Conservation (phyloP, 306 rosid species). For the Mucuna pruriens region DNA sequence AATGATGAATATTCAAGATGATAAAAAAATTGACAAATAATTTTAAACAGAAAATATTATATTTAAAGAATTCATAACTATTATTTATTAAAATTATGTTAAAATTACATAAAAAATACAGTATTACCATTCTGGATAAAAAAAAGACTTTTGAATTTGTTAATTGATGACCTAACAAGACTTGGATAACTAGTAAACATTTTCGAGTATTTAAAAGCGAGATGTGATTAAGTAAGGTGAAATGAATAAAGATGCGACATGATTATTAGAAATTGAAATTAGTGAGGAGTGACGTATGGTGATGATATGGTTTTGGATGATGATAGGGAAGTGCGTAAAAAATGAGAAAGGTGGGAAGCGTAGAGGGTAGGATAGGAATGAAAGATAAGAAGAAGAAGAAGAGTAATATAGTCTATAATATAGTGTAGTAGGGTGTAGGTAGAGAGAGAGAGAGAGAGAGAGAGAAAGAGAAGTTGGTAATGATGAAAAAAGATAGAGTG, state of each 20-base stretch:
- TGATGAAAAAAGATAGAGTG: constrained; percentile 18
- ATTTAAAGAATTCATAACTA: no score
- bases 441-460: neutral
- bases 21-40: no score
- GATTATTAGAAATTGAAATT: constrained; percentile 21
- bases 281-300: constrained; percentile 38
- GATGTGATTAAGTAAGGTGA: neutral
- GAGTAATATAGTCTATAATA: neutral
- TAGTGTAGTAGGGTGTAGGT: neutral
- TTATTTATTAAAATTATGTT: no score
- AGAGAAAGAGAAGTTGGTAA: neutral
- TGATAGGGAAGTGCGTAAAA: constrained; percentile 9
- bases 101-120: no score
- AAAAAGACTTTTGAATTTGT: no score
- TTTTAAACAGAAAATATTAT: no score
- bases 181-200: no score
- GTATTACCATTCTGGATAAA: no score
- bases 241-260: neutral
- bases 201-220: no score
- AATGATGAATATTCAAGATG: no score
- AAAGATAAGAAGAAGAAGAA: neutral
- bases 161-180: no score
- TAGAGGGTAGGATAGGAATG: neutral
- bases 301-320: constrained; percentile 14
- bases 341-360: neutral